A percentile compares a stretch with the other conserved stretches of the same genome.
These are phyloP conservation scores for Hymenoscyphus occultus DNA, from an alignment of 2,329 filamentous ascomycete genomes.

Conservation along the genomic window DNA sequence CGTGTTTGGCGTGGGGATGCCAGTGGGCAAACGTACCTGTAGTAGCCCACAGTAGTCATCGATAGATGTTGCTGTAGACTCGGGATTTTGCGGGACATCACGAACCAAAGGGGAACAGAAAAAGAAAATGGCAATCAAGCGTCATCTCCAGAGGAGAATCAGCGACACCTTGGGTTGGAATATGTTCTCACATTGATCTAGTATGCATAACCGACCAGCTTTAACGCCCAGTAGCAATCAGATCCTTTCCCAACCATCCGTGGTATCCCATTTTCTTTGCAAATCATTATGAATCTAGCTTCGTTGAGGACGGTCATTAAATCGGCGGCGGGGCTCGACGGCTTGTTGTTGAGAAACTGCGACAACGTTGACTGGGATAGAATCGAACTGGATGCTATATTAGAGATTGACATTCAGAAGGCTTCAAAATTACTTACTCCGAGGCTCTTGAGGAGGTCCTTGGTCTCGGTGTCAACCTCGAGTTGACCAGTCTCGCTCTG, in stretches of 20 bases:
- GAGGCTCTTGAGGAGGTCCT: conserved; percentile 97
- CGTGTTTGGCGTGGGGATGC: not conserved
- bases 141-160: conserved; percentile 72
- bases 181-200: conserved; percentile 59
- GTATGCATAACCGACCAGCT: conserved; percentile 40
- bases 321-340: conserved; percentile 77
- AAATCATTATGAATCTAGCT: conserved; percentile 40
- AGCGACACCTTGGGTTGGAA: conserved; percentile 79
- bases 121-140: conserved; percentile 83
- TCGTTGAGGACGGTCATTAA: conserved; percentile 59
- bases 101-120: conserved; percentile 12
- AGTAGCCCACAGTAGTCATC: not conserved
- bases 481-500: conserved; percentile 93
- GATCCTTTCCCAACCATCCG: conserved; percentile 29
- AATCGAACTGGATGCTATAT: conserved; percentile 72
- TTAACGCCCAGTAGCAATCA: conserved; percentile 35
- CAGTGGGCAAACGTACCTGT: not conserved
- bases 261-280: conserved; percentile 18
- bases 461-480: conserved; percentile 95
- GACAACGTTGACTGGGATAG: conserved; percentile 94
- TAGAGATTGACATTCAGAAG: conserved; percentile 26
- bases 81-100: conserved; percentile 13
- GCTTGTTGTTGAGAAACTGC: conserved; percentile 85
- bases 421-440: conserved; percentile 67
- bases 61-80: not conserved